Conservation (phyloP, 495 filamentous ascomycete genomes). For the Filosporella fistucella region DNA sequence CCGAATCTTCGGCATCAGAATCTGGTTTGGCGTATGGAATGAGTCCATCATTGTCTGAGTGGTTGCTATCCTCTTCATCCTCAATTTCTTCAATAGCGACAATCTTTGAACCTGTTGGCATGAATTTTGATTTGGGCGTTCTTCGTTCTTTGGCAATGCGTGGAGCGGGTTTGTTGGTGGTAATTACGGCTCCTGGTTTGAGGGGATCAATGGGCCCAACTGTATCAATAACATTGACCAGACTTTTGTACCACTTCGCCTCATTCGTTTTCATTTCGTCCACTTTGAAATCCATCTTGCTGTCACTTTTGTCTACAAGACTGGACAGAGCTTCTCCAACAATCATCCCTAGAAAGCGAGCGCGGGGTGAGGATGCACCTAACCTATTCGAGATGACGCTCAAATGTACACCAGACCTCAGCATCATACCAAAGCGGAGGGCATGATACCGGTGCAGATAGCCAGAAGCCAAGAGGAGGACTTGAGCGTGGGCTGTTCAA, state of each 20-base stretch:
- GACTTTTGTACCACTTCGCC: conserved; percentile 68
- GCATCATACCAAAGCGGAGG: conserved; percentile 53
- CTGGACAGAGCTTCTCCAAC: conserved; percentile 77
- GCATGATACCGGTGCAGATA: conserved; percentile 62
- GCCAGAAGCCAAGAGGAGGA: conserved; percentile 72
- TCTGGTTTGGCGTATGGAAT: conserved; percentile 85
- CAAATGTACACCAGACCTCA: conserved; percentile 68
- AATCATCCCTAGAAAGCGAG: conserved; percentile 85
- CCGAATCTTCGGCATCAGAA: conserved; percentile 85
- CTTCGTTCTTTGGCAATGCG: conserved; percentile 16
- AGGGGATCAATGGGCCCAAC: conserved; percentile 49
- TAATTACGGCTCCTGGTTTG: conserved; percentile 6
- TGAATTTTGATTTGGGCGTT: conserved; percentile 23
- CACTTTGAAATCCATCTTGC: conserved; percentile 75
- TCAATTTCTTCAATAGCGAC: conserved; percentile 63
- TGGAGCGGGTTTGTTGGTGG: conserved; percentile 13
- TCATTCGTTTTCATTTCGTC: conserved; percentile 72
- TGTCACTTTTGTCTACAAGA: conserved; percentile 70
- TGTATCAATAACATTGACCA: conserved; percentile 59
- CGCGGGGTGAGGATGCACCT: conserved; percentile 64
- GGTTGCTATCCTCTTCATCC: conserved; percentile 23
- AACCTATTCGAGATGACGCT: conserved; percentile 83
- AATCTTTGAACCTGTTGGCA: conserved; percentile 39
- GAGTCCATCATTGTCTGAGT: conserved; percentile 59
- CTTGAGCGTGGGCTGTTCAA: conserved; percentile 67